These are phyloP conservation scores for Ehretia macrophylla DNA, from an alignment of 257 asterid genomes.

Conservation along the genomic window DNA sequence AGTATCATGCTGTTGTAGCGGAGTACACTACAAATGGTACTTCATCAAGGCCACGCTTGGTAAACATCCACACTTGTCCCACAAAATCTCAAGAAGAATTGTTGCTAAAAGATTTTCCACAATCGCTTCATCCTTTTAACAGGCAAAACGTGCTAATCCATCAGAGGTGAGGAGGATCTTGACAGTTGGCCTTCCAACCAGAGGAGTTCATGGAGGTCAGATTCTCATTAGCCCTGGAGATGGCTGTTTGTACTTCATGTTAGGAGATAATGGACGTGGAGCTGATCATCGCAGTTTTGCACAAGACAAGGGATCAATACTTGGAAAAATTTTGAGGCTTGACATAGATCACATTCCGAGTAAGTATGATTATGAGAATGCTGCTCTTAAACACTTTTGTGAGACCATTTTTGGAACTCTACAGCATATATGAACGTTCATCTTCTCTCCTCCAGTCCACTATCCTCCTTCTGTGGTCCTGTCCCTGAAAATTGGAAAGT, in stretches of 20 bases:
- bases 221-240: conserved; percentile 9
- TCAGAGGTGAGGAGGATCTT: conserved; percentile 10
- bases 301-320: conserved; percentile 2
- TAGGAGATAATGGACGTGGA: conserved; percentile 5
- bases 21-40: conserved; percentile 10
- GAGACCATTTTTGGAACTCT: no score
- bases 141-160: conserved; percentile 1
- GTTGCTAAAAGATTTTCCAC: no score
- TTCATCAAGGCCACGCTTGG: not conserved
- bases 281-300: conserved; percentile 1
- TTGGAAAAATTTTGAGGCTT: conserved; percentile 11
- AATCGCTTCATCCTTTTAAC: not conserved
- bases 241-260: conserved; percentile 8
- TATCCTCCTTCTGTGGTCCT: no score
- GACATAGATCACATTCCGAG: conserved; percentile 10
- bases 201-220: conserved; percentile 4
- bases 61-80: not conserved
- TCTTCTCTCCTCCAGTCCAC: no score
- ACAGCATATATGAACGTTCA: no score
- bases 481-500: no score
- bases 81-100: not conserved
- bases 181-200: conserved; percentile 3
- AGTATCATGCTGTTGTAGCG: conserved; percentile 8
- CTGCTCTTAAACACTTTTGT: not conserved
- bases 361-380: not conserved